Evolutionary conservation across 106 monocot genomes (phyloP).

Genomic region (Dioscorea alata): DNA sequence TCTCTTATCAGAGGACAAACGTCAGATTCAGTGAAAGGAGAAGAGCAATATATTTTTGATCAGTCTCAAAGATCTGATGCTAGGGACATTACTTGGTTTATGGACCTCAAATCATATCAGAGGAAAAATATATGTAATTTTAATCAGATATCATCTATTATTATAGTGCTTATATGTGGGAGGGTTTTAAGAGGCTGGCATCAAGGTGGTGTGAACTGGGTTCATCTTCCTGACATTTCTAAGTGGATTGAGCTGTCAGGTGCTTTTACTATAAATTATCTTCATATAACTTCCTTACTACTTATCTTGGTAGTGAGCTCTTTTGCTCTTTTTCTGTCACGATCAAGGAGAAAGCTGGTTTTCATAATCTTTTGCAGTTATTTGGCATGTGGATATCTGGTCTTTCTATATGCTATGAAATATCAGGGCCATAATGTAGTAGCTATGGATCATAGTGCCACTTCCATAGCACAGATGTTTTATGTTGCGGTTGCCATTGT

Average conservation of each 20-base stretch:
- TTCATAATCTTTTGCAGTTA: constrained; percentile 23
- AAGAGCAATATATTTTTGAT: constrained; percentile 9
- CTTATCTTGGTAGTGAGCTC: constrained; percentile 29
- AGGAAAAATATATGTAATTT: constrained; percentile 2
- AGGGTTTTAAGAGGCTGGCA: constrained; percentile 88
- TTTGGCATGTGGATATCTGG: constrained; percentile 41
- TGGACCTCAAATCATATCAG: not conserved
- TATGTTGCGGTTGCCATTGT: constrained; percentile 31
- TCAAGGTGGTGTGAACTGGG: constrained; percentile 97
- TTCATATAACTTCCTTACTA: constrained; percentile 54
- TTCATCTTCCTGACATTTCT: constrained; percentile 82
- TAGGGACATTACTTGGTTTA: not conserved
- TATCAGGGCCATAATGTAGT: constrained; percentile 10
- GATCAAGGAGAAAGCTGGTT: constrained; percentile 22
- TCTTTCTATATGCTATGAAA: constrained; percentile 39
- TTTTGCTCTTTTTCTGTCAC: constrained; percentile 21
- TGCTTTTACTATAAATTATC: constrained; percentile 27
- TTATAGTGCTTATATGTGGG: constrained; percentile 66
- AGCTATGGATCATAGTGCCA: constrained; percentile 15
- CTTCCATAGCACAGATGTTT: constrained; percentile 42
- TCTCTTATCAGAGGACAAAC: constrained; percentile 14
- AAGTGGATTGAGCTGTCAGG: constrained; percentile 65
- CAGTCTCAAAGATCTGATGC: constrained; percentile 1
- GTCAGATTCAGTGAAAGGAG: constrained; percentile 9
- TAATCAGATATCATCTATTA: constrained; percentile 24